Evolutionary conservation across 1,284 basidiomycete species (phyloP), one percentile per base, ranked within the genome.

Genomic region (Psilocybe mexicana): DNA sequence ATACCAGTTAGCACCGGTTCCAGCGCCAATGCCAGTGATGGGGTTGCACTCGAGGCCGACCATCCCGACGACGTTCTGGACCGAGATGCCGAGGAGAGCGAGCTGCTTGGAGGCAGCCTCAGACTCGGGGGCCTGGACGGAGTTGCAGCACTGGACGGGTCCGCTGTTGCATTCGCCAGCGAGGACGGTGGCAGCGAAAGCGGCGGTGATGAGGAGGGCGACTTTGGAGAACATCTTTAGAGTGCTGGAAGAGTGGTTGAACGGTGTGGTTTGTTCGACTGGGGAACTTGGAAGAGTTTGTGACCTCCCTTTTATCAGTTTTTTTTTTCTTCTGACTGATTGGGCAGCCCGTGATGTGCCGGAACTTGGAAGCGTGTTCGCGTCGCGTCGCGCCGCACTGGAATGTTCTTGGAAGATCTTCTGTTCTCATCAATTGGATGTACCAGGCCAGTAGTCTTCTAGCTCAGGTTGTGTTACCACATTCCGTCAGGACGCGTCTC

Each of bases 121-220:
- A 18, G 61, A 42, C 6, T 18, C 30, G 14, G 49, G 33, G 11
- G 36, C 49, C 10, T 43, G 36, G 42, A 60, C 43, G 10, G 54
- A 46, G 24, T 58, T 25, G 54, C 62, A 65, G 62, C 63, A 63
- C 11, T 58, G 61, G 26, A 64, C 30, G 23, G 50, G 25, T 14
- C 61, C 62, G 25, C 58, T 65, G 60, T 61, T 63, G 63, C 64
- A 40, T 28, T 43, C 47, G 35, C 56, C 44, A 51, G 55, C 46
- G 12, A 47, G 14, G 12, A 25, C 46, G 46, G 47, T 23, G 47
- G 54, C 46, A 18, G 46, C 54, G 52, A 49, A 44, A 45, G 61
- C 53, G 45, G 63, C 45, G 33, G 55, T 48, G 49, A 58, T 18
- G 45, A 57, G 6, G 43, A 59, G n/a, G 28, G 58, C 18, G 49